Conservation (phyloP, 306 rosid species). For the Quercus engelmannii region DNA sequence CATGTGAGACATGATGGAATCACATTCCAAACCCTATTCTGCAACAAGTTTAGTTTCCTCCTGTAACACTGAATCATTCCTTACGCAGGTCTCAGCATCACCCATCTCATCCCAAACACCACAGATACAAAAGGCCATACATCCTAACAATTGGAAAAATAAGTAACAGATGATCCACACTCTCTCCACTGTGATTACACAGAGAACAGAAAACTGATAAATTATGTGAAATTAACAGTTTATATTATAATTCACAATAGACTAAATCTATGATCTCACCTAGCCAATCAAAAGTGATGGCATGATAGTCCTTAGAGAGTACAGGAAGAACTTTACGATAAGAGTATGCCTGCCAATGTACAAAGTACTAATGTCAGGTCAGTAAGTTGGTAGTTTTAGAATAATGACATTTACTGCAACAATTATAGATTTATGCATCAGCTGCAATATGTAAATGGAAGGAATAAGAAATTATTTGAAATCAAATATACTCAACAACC, state of each 20-base stretch:
- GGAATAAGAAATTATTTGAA: background rate
- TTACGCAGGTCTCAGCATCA: too few species aligned
- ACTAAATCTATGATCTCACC: constrained; percentile 43
- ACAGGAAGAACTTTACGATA: constrained; percentile 79
- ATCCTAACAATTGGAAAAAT: too few species aligned
- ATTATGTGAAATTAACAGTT: background rate
- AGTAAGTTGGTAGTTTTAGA: constrained; percentile 7
- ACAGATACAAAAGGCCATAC: too few species aligned
- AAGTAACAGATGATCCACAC: too few species aligned
- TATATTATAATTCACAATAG: background rate
- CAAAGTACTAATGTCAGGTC: constrained; percentile 9
- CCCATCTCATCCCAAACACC: too few species aligned
- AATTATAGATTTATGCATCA: background rate
- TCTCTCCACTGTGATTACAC: too few species aligned
- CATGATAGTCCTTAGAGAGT: constrained; percentile 60
- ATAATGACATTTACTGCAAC: background rate
- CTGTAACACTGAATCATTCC: too few species aligned
- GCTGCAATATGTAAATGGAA: background rate
- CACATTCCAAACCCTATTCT: too few species aligned
- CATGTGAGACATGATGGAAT: too few species aligned
- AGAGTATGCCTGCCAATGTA: constrained; percentile 69
- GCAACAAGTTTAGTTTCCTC: too few species aligned
- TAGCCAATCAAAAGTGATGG: constrained; percentile 84
- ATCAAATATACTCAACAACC: background rate
- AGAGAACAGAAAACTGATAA: background rate